Conservation (phyloP, 768 basidiomycete species). For the Coprinopsis marcescibilis region DNA sequence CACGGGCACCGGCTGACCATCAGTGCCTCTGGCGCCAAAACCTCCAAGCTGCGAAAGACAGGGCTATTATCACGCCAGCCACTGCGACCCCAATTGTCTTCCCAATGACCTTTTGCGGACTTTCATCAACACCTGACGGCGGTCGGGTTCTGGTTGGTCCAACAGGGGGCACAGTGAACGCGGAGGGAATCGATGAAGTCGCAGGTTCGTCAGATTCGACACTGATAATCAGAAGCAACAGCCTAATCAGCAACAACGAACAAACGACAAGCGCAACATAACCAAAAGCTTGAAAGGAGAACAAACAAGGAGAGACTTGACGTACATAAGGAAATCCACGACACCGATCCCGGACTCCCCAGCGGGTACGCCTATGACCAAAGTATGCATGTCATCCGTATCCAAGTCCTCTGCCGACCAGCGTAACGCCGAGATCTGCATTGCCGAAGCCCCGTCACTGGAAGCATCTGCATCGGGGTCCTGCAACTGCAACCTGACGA, state of each 20-base stretch:
- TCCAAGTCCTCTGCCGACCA: background rate
- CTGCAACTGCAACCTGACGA: conserved; percentile 1
- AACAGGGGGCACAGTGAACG: too few species aligned
- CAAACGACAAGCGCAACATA: background rate
- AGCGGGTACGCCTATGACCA: conserved; percentile 4
- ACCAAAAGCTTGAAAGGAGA: background rate
- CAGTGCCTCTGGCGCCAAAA: too few species aligned
- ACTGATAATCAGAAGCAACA: too few species aligned
- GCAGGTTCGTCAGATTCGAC: background rate
- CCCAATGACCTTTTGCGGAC: too few species aligned
- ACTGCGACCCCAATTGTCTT: too few species aligned
- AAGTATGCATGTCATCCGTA: background rate
- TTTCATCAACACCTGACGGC: too few species aligned
- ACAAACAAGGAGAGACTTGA: background rate
- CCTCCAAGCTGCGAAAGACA: too few species aligned
- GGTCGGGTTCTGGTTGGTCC: too few species aligned
- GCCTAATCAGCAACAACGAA: background rate
- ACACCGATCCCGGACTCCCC: background rate
- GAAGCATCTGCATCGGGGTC: background rate
- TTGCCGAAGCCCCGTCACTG: conserved; percentile 4
- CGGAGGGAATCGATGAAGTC: too few species aligned
- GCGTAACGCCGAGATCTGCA: background rate
- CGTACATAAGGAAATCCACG: conserved; percentile 9
- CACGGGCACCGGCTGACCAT: too few species aligned
- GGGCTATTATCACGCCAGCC: too few species aligned